Base-by-base conservation (phyloP, 306 rosid species). In the Cucurbita argyrosperma region DNA sequence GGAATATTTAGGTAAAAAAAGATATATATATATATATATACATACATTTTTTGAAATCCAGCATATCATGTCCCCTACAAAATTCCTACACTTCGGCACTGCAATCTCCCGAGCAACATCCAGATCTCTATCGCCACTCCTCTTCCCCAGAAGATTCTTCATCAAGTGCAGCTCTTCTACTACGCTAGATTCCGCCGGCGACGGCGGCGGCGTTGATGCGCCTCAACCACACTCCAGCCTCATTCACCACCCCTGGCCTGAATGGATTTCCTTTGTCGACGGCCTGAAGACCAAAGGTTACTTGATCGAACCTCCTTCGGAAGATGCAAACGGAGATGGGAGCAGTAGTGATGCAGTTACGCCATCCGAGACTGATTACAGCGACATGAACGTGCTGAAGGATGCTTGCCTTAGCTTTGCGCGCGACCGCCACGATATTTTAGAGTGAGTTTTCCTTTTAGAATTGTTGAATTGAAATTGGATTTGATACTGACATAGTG, bases 191-290 rank as follows among this genome's bases (percentile, higher is more conserved):
- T 3, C 64, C 5, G 38, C 69, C 65, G 10, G 82, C 69, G 15
- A 76, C 16, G 38, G 76, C 66, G 38, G 76, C 66, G 26, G 49
- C 74, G 14, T 77, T 7, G 88, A 76, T 66, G 51, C 71, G 6
- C 52, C 67, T n/a, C 67, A 12, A 23, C 81, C 63, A 58, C 55
- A 62, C 72, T 43, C 46, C 68, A 42, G 10, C 73, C 74, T 26
- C 40, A 64, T 14, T 5, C 79, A 46, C 65, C 98, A 94, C 77
- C 97, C 99, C 4, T 94, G 97, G 99, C 89, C 96, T 5, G 99
- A 94, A 83, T 94, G 96, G 97, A 79, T 91, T 76, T 85, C 90
- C 16, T 94, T 94, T 82, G 82, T 94, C 10, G 97, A 94, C 78
- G 83, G 88, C 37, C 75, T 94, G 84, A 87, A 35, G 74, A 72